phyloP scores from a whole-genome alignment of 306 rosid genomes.

The Carpinus fangiana region DNA sequence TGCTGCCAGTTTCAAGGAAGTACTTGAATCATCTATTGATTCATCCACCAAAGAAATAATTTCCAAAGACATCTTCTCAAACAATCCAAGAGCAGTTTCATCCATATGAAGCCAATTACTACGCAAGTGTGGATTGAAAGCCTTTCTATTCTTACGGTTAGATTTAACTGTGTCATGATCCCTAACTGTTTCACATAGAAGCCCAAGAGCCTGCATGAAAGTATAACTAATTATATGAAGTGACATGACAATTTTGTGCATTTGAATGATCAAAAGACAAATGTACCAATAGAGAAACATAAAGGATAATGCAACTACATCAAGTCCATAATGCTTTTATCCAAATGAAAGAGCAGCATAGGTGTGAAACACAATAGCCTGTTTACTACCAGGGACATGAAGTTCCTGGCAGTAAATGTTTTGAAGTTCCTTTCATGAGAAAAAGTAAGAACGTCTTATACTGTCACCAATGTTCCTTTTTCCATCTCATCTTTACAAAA shows the following conservation, averaged over 20 bases:
- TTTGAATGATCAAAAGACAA: background rate
- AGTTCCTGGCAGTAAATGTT: background rate
- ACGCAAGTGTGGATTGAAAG: slow-evolving; percentile 34
- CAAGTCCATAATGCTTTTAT: background rate
- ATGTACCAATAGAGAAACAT: background rate
- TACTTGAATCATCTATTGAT: slow-evolving; percentile 39
- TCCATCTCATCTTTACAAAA: background rate
- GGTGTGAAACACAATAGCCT: background rate
- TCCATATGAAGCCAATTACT: slow-evolving; percentile 54
- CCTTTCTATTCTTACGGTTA: slow-evolving; percentile 43
- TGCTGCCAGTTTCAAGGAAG: slow-evolving; percentile 77
- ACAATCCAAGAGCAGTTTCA: slow-evolving; percentile 53
- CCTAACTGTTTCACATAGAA: slow-evolving; percentile 69
- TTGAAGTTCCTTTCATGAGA: background rate
- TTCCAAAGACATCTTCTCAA: slow-evolving; percentile 55
- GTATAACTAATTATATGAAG: background rate
- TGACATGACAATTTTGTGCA: background rate
- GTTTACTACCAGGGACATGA: background rate
- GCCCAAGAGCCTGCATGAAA: slow-evolving; percentile 78
- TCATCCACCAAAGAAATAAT: slow-evolving; percentile 59
- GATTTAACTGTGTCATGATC: slow-evolving; percentile 33
- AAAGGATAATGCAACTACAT: background rate
- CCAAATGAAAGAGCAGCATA: background rate
- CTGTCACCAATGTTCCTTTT: background rate
- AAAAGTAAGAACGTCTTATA: background rate